Evolutionary conservation across 345 rosid genomes (phyloP).

Genomic region (Heritiera littoralis): DNA sequence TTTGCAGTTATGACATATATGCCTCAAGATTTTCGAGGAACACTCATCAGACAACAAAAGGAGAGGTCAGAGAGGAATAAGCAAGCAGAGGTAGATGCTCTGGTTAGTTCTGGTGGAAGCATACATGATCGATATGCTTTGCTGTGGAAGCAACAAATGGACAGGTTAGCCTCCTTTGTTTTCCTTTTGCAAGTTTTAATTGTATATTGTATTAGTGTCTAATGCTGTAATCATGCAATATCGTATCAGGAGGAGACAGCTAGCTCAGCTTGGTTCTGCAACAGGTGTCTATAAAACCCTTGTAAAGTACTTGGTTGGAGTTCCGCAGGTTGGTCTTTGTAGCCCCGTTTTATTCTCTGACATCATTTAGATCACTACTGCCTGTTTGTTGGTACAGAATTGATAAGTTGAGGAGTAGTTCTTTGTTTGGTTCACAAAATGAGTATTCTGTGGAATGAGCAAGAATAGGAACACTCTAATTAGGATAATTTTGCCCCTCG

Average conservation of each 20-base stretch:
- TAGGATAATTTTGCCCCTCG: neutral
- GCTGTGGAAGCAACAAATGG: conserved; percentile 97
- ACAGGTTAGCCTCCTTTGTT: conserved; percentile 53
- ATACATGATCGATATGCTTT: conserved; percentile 78
- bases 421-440: neutral
- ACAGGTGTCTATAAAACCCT: conserved; percentile 98
- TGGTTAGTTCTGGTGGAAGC: conserved; percentile 76
- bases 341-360: neutral
- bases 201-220: conserved; percentile 21
- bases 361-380: neutral
- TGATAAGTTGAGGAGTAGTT: conserved; percentile 11
- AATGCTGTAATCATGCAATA: conserved; percentile 22
- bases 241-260: conserved; percentile 75
- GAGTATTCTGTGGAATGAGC: neutral
- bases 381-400: conserved; percentile 7
- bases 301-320: conserved; percentile 97
- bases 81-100: conserved; percentile 90
- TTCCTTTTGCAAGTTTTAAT: conserved; percentile 17
- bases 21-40: conserved; percentile 99
- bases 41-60: conserved; percentile 79
- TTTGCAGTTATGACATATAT: conserved; percentile 94
- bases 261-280: conserved; percentile 96
- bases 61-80: conserved; percentile 98
- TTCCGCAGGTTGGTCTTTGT: conserved; percentile 78
- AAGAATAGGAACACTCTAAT: neutral